Evolutionary conservation across 148 eudicot genomes (phyloP).

Genomic region (Rhododendron kiyosumense): DNA sequence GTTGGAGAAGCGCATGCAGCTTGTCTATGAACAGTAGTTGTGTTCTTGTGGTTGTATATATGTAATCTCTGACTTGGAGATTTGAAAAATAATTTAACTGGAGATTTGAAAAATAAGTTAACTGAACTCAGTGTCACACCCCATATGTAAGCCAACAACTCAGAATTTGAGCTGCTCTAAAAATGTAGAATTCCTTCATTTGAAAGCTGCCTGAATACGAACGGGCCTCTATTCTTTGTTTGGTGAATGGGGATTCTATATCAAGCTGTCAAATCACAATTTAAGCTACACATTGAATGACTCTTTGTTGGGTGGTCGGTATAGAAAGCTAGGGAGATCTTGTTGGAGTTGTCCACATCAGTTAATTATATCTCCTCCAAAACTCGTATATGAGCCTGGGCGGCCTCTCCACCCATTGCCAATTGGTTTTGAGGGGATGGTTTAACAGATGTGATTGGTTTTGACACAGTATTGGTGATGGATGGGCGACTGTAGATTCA

Average conservation of each 20-base stretch:
- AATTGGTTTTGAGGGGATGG: too few relatives aligned
- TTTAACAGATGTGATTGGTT: not conserved
- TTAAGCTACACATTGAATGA: not conserved
- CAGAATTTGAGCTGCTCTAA: not conserved
- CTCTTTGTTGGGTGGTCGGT: too few relatives aligned
- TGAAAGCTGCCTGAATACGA: not conserved
- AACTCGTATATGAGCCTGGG: too few relatives aligned
- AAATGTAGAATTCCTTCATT: not conserved
- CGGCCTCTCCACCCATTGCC: too few relatives aligned
- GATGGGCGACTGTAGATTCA: not conserved
- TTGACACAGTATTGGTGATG: not conserved
- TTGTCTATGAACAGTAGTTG: not conserved
- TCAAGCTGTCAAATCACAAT: not conserved
- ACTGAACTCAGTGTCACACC: not conserved
- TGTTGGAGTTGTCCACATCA: too few relatives aligned
- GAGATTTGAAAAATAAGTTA: too few relatives aligned
- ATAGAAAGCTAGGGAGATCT: not conserved
- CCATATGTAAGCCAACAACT: not conserved
- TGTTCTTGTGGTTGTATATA: not conserved
- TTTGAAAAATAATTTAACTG: not conserved
- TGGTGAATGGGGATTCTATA: not conserved
- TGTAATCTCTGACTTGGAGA: not conserved
- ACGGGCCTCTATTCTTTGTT: not conserved
- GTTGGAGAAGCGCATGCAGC: too few relatives aligned
- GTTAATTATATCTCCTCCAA: too few relatives aligned